Percentiles rank a stretch among this genome's conserved stretches.
phyloP scores from a whole-genome alignment of 768 basidiomycete species.

The Mycena olivaceomarginata region DNA sequence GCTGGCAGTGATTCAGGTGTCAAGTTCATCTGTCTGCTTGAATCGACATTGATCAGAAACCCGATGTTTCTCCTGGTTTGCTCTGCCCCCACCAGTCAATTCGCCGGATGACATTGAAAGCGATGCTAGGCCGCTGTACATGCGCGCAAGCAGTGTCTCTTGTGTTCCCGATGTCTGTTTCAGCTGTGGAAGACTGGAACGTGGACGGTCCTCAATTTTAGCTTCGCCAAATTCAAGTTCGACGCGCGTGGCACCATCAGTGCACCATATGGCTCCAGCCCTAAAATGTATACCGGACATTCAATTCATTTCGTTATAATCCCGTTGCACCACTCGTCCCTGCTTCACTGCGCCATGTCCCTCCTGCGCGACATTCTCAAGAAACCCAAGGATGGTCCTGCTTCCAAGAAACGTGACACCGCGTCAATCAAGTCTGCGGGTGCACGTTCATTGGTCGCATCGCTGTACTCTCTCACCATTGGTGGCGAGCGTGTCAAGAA shows the following conservation, averaged over 20 bases:
- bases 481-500: conserved; percentile 43
- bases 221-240: neutral
- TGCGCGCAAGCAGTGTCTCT: neutral
- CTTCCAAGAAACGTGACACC: conserved; percentile 31
- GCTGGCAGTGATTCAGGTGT: too few species aligned
- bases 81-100: too few species aligned
- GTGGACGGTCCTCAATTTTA: conserved; percentile 34
- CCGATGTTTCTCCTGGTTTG: too few species aligned
- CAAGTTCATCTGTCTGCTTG: too few species aligned
- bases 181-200: neutral
- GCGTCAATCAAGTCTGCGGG: conserved; percentile 43
- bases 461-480: conserved; percentile 40
- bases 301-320: conserved; percentile 6
- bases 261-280: conserved; percentile 37
- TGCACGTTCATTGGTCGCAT: conserved; percentile 43
- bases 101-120: too few species aligned
- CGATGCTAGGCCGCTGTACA: too few species aligned
- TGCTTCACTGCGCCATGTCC: conserved; percentile 29
- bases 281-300: conserved; percentile 10
- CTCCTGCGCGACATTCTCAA: conserved; percentile 44
- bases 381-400: conserved; percentile 31
- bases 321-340: neutral
- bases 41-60: too few species aligned
- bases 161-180: neutral
- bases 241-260: conserved; percentile 35